These are phyloP conservation scores for Solanum ossicruentum DNA, from an alignment of 257 asterid genomes.

Conservation along the genomic window DNA sequence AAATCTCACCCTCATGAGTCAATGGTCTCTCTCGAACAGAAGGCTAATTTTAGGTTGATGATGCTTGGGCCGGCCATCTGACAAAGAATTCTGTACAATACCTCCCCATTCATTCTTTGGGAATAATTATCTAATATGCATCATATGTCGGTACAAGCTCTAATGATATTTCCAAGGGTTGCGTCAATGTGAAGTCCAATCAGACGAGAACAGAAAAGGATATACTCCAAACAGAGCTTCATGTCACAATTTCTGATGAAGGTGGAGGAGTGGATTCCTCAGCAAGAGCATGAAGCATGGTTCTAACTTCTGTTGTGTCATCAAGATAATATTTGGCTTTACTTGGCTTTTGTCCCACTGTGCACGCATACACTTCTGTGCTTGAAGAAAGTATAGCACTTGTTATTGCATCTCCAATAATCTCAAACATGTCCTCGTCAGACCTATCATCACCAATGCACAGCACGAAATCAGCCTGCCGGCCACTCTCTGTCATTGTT, in stretches of 20 bases:
- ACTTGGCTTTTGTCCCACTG: constrained; percentile 49
- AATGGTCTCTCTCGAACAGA: neutral
- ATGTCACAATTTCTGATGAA: neutral
- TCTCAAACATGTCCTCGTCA: constrained; percentile 51
- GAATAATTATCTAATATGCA: neutral
- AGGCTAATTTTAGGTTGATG: neutral
- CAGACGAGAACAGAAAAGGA: neutral
- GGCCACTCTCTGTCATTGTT: constrained; percentile 21
- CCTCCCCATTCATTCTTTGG: neutral
- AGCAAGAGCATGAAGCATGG: constrained; percentile 30
- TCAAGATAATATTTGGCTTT: constrained; percentile 42
- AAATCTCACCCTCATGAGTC: neutral
- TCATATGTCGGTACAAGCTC: neutral
- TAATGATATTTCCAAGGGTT: neutral
- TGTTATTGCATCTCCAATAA: constrained; percentile 17
- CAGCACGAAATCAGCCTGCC: constrained; percentile 32
- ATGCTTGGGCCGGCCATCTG: neutral
- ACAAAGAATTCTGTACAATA: neutral
- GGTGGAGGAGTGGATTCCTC: constrained; percentile 10
- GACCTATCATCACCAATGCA: constrained; percentile 54
- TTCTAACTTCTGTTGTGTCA: constrained; percentile 26
- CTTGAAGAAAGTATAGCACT: constrained; percentile 10
- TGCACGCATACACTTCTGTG: constrained; percentile 30
- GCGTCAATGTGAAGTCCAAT: neutral
- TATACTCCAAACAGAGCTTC: neutral